Evolutionary conservation across 805 yeast species (phyloP).

Genomic region (Suhomyces sp.): DNA sequence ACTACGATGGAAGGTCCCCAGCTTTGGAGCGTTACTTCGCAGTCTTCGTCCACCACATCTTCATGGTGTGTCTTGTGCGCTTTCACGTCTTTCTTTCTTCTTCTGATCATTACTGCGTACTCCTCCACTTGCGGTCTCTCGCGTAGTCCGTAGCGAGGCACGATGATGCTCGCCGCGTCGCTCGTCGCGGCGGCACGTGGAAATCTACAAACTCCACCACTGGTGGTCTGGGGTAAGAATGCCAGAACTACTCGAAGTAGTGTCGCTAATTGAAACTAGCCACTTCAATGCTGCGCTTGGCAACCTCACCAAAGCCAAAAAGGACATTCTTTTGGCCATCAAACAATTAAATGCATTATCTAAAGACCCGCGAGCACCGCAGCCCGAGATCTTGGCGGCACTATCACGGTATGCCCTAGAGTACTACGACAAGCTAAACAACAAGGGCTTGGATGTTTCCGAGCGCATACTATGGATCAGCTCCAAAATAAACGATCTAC

Average conservation of each 20-base stretch:
- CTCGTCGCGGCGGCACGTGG: not conserved
- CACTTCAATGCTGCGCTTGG: constrained; percentile 14
- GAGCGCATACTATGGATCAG: constrained; percentile 27
- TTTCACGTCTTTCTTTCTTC: not conserved
- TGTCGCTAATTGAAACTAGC: constrained; percentile 13
- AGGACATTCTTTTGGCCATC: constrained; percentile 19
- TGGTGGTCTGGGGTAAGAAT: not conserved
- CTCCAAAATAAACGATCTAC: constrained; percentile 15
- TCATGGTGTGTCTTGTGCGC: not conserved
- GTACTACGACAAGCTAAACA: constrained; percentile 16
- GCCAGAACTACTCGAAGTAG: not conserved
- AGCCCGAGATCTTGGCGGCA: not conserved
- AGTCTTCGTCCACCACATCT: not conserved
- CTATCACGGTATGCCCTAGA: constrained; percentile 20
- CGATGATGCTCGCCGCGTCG: not conserved
- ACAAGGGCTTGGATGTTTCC: not conserved
- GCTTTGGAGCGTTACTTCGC: not conserved
- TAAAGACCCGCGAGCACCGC: constrained; percentile 3
- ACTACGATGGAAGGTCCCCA: not conserved
- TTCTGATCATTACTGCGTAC: not conserved
- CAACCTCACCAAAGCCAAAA: constrained; percentile 14
- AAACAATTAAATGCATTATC: constrained; percentile 21
- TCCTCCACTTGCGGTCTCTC: not conserved
- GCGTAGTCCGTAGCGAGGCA: not conserved
- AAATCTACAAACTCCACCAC: not conserved